Conservation (phyloP, 257 asterid genomes). For the Rhazya stricta region DNA sequence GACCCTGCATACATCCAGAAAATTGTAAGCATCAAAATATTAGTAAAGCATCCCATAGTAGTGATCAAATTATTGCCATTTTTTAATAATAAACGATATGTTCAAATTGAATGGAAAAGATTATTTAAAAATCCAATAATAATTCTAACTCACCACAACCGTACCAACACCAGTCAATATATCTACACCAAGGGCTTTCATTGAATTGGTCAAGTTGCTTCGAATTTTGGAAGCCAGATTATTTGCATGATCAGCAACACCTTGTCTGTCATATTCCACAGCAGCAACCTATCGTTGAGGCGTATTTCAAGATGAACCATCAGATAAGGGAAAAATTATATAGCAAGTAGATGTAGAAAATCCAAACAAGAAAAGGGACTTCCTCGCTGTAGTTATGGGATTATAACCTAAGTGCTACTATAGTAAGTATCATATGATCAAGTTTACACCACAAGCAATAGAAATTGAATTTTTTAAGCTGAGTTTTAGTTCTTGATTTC, state of each 20-base stretch:
- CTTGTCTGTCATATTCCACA: slow-evolving; percentile 45
- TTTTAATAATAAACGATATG: background rate
- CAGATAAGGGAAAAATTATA: background rate
- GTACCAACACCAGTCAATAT: slow-evolving; percentile 86
- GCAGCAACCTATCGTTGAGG: slow-evolving; percentile 37
- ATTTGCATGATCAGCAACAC: slow-evolving; percentile 44
- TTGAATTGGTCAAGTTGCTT: slow-evolving; percentile 79
- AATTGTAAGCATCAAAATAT: background rate
- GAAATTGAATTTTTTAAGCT: background rate
- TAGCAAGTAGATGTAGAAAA: background rate
- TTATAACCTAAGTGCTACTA: background rate
- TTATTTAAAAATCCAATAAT: background rate
- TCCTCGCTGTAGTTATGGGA: background rate
- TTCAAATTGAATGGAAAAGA: background rate
- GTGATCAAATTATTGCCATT: background rate
- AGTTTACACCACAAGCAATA: background rate
- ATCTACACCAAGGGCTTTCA: slow-evolving; percentile 92
- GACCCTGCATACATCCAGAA: slow-evolving; percentile 50
- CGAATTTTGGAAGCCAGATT: slow-evolving; percentile 42
- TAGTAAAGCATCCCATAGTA: background rate
- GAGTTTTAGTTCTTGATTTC: background rate
- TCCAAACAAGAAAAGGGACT: no score
- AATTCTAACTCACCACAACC: slow-evolving; percentile 56
- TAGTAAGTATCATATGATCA: background rate
- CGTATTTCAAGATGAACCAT: background rate